Percentiles rank a stretch among this genome's conserved stretches.
phyloP scores from a whole-genome alignment of 1,284 basidiomycete genomes.

The Rhodotorula mucilaginosa region DNA sequence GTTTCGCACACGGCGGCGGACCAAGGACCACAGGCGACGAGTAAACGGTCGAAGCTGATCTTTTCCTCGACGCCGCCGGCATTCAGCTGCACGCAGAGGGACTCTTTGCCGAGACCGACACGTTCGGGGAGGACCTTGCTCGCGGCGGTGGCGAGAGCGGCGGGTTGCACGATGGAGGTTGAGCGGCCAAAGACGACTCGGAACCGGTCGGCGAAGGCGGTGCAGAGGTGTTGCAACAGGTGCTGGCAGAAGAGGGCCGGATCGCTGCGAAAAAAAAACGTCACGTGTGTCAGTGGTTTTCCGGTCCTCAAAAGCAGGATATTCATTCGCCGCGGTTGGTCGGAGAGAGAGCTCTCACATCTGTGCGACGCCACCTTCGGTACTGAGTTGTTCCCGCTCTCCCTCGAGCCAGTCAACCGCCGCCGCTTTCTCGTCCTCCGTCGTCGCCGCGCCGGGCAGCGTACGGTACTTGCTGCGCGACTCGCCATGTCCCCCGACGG shows the following conservation, averaged over 20 bases:
- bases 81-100: neutral
- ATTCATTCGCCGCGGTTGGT: neutral
- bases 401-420: constrained; percentile 27
- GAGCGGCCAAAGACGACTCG: constrained; percentile 19
- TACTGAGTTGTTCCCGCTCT: constrained; percentile 27
- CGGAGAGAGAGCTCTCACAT: constrained; percentile 15
- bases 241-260: constrained; percentile 31
- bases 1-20: constrained; percentile 21
- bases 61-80: neutral
- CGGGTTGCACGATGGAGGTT: neutral
- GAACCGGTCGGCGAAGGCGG: constrained; percentile 13
- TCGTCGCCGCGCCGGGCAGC: constrained; percentile 18
- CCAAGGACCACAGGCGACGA: constrained; percentile 38
- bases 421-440: neutral
- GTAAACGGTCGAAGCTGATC: constrained; percentile 12
- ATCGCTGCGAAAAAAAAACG: constrained; percentile 11
- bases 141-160: neutral
- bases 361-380: constrained; percentile 34
- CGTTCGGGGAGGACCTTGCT: too few species aligned
- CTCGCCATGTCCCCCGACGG: constrained; percentile 22
- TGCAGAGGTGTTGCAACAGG: constrained; percentile 9
- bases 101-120: neutral
- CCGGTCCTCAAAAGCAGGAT: too few species aligned
- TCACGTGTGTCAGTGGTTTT: neutral
- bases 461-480: constrained; percentile 29